Percentiles rank a stretch among this genome's conserved stretches.
Conservation (phyloP, 106 monocot species). For the Xerophyta viscosa region DNA sequence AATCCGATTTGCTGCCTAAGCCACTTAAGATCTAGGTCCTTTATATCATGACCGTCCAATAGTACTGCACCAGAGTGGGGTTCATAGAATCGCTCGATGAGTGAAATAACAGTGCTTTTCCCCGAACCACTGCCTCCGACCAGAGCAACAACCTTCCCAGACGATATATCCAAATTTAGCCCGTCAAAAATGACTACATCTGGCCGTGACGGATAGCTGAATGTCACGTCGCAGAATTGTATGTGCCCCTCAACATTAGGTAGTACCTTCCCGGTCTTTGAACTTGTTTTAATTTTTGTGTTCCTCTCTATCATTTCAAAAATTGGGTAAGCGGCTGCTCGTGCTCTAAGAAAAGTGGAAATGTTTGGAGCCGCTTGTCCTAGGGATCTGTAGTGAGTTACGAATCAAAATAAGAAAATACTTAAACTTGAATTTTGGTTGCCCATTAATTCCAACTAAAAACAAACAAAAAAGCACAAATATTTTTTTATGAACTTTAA, state of each 20-base stretch:
- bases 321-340: conserved; percentile 78
- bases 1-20: conserved; percentile 56
- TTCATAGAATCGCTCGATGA: conserved; percentile 96
- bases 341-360: conserved; percentile 73
- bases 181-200: conserved; percentile 60
- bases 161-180: conserved; percentile 62
- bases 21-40: conserved; percentile 64
- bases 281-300: conserved; percentile 25
- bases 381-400: conserved; percentile 48
- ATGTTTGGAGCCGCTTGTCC: conserved; percentile 89
- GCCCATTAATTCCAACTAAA: no score
- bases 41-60: conserved; percentile 50
- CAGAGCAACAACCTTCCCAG: conserved; percentile 82
- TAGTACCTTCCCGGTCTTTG: conserved; percentile 29
- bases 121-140: conserved; percentile 96
- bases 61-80: conserved; percentile 51
- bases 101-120: conserved; percentile 90
- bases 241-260: conserved; percentile 65
- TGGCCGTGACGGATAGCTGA: conserved; percentile 89
- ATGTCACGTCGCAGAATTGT: conserved; percentile 48
- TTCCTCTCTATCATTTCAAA: conserved; percentile 93
- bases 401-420: background rate
- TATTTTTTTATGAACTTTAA: no score
- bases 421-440: no score
- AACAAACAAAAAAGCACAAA: no score